Conservation (phyloP, 2,329 filamentous ascomycete species). For the Ascochyta clinopodiicola region DNA sequence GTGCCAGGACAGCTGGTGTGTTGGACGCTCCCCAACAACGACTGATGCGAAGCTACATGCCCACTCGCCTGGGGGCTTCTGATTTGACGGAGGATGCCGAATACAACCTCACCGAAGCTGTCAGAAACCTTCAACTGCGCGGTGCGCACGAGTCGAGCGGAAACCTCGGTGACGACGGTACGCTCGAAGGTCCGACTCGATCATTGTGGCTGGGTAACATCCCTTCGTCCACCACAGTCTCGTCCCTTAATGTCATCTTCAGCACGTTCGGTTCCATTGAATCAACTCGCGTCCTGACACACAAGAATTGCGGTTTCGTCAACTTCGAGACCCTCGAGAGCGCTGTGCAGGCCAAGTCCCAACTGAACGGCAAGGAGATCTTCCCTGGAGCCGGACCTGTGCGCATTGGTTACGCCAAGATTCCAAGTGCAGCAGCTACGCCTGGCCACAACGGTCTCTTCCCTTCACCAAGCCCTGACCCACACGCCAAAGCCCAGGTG, state of each 20-base stretch:
- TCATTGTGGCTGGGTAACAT: slow-evolving; percentile 98
- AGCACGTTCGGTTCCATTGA: slow-evolving; percentile 89
- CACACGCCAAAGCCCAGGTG: slow-evolving; percentile 65
- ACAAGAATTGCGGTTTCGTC: slow-evolving; percentile 99
- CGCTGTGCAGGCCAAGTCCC: slow-evolving; percentile 84
- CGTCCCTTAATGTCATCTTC: slow-evolving; percentile 94
- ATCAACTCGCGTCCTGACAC: slow-evolving; percentile 89
- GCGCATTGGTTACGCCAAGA: slow-evolving; percentile 96
- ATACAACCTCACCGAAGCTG: slow-evolving; percentile 80
- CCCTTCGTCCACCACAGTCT: slow-evolving; percentile 93
- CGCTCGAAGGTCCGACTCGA: slow-evolving; percentile 86
- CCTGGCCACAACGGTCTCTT: slow-evolving; percentile 88
- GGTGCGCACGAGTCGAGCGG: slow-evolving; percentile 62
- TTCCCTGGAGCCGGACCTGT: slow-evolving; percentile 96
- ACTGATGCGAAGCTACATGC: slow-evolving; percentile 73
- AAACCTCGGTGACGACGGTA: slow-evolving; percentile 76
- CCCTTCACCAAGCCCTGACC: slow-evolving; percentile 89
- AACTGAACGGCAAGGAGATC: slow-evolving; percentile 95
- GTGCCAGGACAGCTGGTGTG: slow-evolving; percentile 90
- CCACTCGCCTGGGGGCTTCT: slow-evolving; percentile 71
- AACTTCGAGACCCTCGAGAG: slow-evolving; percentile 94
- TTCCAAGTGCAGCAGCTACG: slow-evolving; percentile 85
- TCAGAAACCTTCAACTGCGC: slow-evolving; percentile 79
- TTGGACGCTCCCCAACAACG: slow-evolving; percentile 76
- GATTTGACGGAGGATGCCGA: slow-evolving; percentile 81